Conservation (phyloP, 257 asterid species). For the Prunella vulgaris region DNA sequence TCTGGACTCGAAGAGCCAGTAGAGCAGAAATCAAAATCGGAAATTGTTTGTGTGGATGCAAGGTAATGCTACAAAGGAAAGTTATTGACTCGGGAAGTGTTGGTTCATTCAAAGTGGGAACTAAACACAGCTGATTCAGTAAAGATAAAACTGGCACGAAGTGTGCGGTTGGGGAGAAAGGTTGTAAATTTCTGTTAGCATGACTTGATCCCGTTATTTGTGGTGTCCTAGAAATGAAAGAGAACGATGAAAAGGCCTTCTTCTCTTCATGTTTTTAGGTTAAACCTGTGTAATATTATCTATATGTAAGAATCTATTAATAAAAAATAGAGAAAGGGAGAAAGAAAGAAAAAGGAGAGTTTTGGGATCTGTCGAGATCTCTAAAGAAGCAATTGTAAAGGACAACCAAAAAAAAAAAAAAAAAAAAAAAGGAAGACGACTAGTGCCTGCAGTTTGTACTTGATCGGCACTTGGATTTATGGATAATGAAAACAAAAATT, state of each 20-base stretch:
- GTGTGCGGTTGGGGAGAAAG: slow-evolving; percentile 39
- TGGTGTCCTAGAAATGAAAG: slow-evolving; percentile 28
- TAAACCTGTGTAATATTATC: slow-evolving; percentile 26
- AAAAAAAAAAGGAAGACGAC: slow-evolving; percentile 2
- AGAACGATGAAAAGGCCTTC: slow-evolving; percentile 15
- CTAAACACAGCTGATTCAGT: slow-evolving; percentile 49
- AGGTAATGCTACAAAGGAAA: slow-evolving; percentile 18
- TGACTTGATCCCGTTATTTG: slow-evolving; percentile 22
- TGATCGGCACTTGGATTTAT: not conserved
- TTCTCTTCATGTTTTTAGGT: slow-evolving; percentile 29
- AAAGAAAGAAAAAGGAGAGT: not conserved
- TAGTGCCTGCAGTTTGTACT: slow-evolving; percentile 17
- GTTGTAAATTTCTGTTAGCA: slow-evolving; percentile 18
- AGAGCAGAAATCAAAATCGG: slow-evolving; percentile 18
- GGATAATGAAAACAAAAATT: not conserved
- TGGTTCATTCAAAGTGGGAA: slow-evolving; percentile 97
- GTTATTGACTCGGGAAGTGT: slow-evolving; percentile 58
- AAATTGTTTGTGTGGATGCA: slow-evolving; percentile 11
- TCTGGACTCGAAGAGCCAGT: slow-evolving; percentile 41
- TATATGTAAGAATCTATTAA: slow-evolving; percentile 27
- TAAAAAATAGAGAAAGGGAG: slow-evolving; percentile 20
- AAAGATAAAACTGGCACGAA: slow-evolving; percentile 38
- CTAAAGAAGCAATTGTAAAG: slow-evolving; percentile 25
- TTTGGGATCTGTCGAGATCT: slow-evolving; percentile 17
- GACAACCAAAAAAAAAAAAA: no score